A percentile compares a stretch with the other conserved stretches of the same genome.
Evolutionary conservation across 441 rosid genomes (phyloP).

Genomic region (Bocquillonia castaneifolia): DNA sequence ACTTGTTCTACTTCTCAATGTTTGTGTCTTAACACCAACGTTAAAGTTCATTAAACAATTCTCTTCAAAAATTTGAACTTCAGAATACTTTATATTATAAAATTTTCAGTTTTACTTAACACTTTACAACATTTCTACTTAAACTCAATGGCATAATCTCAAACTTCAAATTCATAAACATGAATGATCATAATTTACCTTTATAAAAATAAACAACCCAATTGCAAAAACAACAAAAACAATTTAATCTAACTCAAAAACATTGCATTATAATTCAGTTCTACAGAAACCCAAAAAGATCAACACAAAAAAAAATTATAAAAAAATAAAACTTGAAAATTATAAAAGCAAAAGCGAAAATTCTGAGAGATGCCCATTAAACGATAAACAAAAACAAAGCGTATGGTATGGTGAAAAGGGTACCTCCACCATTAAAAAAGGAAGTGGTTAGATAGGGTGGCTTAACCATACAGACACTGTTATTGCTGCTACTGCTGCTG

Average conservation of each 20-base stretch:
- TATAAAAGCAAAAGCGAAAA: not conserved
- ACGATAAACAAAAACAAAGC: not conserved
- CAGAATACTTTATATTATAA: not conserved
- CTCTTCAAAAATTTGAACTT: not conserved
- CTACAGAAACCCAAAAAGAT: not conserved
- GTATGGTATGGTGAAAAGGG: not conserved
- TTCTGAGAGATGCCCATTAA: constrained; percentile 1
- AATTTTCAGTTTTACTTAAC: not conserved
- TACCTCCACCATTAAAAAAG: constrained; percentile 49
- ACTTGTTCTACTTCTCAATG: no score
- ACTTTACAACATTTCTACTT: not conserved
- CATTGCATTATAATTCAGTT: not conserved
- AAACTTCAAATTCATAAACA: not conserved
- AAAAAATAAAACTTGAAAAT: not conserved
- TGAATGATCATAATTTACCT: constrained; percentile 5
- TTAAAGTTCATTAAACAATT: not conserved
- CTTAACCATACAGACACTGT: constrained; percentile 31
- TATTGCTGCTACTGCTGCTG: constrained; percentile 21
- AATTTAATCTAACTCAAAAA: not conserved
- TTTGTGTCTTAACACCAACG: not conserved
- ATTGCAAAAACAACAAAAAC: not conserved
- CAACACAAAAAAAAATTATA: not conserved
- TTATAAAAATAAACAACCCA: not conserved
- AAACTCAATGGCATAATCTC: not conserved
- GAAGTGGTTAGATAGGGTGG: constrained; percentile 37